Evolutionary conservation across 1,284 basidiomycete species (phyloP), one percentile per base, ranked within the genome.

Genomic region (Peniophora sp.): DNA sequence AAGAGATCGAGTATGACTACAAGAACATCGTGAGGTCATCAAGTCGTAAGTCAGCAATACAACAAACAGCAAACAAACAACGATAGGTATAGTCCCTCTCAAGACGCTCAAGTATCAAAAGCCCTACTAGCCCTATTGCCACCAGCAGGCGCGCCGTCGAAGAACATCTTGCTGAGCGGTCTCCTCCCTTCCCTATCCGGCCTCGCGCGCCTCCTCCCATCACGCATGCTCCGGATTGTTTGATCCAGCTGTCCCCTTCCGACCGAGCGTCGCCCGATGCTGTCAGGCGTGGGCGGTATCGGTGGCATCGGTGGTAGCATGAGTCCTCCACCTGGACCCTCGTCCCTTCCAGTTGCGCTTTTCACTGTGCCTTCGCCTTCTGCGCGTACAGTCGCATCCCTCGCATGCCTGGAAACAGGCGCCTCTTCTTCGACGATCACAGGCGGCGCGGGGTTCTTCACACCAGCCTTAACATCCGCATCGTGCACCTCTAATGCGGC

Each of bases 241-340:
- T 87, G 79, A 58, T 94, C 90, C 37, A 93, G 67, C 51, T 87
- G 85, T 11, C 89, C 90, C 36, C 85, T 77, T 15, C 82, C 81
- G 52, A 88, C 63, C 1, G 87, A 84, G 12, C 63, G 65, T 62
- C 18, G 71, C 67, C 47, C 68, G 68, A 17, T 71, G 70, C 58
- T 73, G 68, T 24, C 73, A 73, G 54, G 50, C 65, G 27, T 32
- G 12, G 27, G 27, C 51, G n/a, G n/a, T n/a, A n/a, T n/a, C n/a
- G n/a, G n/a, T n/a, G n/a, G n/a, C n/a, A n/a, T n/a, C n/a, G n/a
- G n/a, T n/a, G n/a, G n/a, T n/a, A n/a, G n/a, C n/a, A n/a, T n/a
- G n/a, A n/a, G n/a, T n/a, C n/a, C n/a, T n/a, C n/a, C n/a, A n/a
- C n/a, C n/a, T n/a, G n/a, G n/a, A n/a, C 27, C 27, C 12, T 32